phyloP scores from a whole-genome alignment of 1,284 basidiomycete genomes.

The Mycena citricolor region DNA sequence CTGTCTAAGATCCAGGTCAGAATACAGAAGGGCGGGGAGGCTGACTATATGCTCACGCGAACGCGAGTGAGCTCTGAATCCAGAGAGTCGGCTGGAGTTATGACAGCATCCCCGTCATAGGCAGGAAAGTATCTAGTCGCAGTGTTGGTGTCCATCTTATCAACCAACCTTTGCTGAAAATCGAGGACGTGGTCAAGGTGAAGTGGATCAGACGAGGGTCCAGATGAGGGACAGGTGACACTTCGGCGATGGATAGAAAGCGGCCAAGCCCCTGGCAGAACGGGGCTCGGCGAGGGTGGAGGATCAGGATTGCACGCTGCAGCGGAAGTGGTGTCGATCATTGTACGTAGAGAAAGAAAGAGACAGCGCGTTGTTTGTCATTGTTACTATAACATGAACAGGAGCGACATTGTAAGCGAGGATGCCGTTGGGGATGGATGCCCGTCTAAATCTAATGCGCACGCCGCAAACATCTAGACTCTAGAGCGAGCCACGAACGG shows the following conservation, averaged over 20 bases:
- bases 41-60: conserved; percentile 21
- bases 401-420: no score
- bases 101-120: conserved; percentile 16
- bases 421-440: no score
- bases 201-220: conserved; percentile 18
- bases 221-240: conserved; percentile 23
- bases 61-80: conserved; percentile 28
- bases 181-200: conserved; percentile 32
- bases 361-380: not conserved
- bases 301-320: not conserved
- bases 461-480: conserved; percentile 13
- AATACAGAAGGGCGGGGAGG: not conserved
- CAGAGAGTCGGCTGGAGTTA: conserved; percentile 21
- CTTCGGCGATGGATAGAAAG: conserved; percentile 23
- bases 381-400: not conserved
- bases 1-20: conserved; percentile 15
- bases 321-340: not conserved
- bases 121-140: conserved; percentile 2
- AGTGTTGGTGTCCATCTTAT: conserved; percentile 16
- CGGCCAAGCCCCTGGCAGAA: conserved; percentile 20
- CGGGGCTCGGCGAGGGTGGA: conserved; percentile 4
- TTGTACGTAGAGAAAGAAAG: not conserved
- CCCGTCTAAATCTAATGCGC: no score
- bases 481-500: conserved; percentile 79
- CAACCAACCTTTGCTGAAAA: conserved; percentile 34